Percentiles rank a stretch among this genome's conserved stretches.
These are phyloP conservation scores for Wickerhamiella shivajii DNA, from an alignment of 805 yeast genomes.

Conservation along the genomic window DNA sequence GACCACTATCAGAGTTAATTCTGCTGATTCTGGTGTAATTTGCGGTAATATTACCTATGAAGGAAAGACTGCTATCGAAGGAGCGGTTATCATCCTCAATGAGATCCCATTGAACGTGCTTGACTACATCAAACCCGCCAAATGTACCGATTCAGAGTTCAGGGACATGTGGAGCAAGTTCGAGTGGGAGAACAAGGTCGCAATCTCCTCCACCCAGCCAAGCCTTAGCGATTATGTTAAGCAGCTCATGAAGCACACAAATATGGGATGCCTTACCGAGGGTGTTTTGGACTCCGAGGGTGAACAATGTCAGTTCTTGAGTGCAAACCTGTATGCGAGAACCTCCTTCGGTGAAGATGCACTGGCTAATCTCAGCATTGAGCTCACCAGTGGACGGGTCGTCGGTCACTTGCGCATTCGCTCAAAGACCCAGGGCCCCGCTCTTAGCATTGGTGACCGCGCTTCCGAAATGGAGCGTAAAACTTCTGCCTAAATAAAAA, in stretches of 20 bases:
- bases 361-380: constrained; percentile 87
- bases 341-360: constrained; percentile 97
- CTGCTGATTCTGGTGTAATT: constrained; percentile 96
- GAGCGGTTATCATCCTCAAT: constrained; percentile 77
- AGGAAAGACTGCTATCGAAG: constrained; percentile 85
- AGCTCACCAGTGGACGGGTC: constrained; percentile 57
- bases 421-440: constrained; percentile 95
- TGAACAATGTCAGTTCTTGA: constrained; percentile 65
- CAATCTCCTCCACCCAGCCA: constrained; percentile 31
- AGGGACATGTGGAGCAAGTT: constrained; percentile 98
- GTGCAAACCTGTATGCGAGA: constrained; percentile 85
- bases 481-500: no score
- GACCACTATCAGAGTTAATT: constrained; percentile 81
- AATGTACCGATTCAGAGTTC: constrained; percentile 75
- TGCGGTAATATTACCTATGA: constrained; percentile 95
- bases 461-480: constrained; percentile 44
- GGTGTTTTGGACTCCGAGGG: constrained; percentile 45
- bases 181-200: constrained; percentile 98
- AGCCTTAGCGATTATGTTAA: constrained; percentile 67
- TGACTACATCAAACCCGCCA: constrained; percentile 96
- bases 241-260: constrained; percentile 64
- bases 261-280: constrained; percentile 87
- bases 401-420: constrained; percentile 94
- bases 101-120: constrained; percentile 93
- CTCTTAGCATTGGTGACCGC: constrained; percentile 84